phyloP scores from a whole-genome alignment of 2,329 filamentous ascomycete species.

The Penicillium sp. region DNA sequence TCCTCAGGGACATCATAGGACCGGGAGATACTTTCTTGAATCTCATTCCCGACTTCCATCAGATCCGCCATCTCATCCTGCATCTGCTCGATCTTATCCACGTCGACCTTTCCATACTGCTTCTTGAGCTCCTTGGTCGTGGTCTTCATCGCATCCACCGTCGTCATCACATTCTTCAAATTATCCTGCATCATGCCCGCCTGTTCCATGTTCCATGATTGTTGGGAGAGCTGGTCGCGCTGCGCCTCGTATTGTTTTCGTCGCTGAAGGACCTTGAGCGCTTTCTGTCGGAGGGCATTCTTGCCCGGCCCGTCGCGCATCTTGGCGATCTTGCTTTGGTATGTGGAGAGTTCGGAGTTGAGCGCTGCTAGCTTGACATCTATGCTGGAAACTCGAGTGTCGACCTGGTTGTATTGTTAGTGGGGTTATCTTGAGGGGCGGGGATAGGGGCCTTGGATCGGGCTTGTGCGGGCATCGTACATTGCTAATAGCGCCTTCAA shows the following conservation, averaged over 20 bases:
- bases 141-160: conserved; percentile 94
- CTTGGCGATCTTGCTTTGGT: conserved; percentile 81
- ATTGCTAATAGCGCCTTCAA: conserved; percentile 77
- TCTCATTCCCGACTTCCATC: conserved; percentile 97
- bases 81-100: conserved; percentile 95
- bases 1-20: conserved; percentile 96
- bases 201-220: conserved; percentile 99
- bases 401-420: conserved; percentile 53
- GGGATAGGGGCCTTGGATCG: not conserved
- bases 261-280: conserved; percentile 87
- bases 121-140: conserved; percentile 89
- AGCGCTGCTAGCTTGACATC: conserved; percentile 93
- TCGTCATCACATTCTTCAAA: conserved; percentile 96
- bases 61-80: conserved; percentile 99
- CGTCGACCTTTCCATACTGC: conserved; percentile 95
- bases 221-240: conserved; percentile 87
- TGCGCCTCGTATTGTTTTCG: conserved; percentile 93
- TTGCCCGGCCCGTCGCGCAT: conserved; percentile 97
- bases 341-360: conserved; percentile 83
- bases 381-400: conserved; percentile 77
- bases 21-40: conserved; percentile 87
- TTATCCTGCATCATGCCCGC: conserved; percentile 98
- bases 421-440: conserved; percentile 4
- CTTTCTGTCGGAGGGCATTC: conserved; percentile 87
- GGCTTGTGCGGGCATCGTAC: conserved; percentile 46